Conservation (phyloP, 768 basidiomycete species). For the Leccinellum luteum region DNA sequence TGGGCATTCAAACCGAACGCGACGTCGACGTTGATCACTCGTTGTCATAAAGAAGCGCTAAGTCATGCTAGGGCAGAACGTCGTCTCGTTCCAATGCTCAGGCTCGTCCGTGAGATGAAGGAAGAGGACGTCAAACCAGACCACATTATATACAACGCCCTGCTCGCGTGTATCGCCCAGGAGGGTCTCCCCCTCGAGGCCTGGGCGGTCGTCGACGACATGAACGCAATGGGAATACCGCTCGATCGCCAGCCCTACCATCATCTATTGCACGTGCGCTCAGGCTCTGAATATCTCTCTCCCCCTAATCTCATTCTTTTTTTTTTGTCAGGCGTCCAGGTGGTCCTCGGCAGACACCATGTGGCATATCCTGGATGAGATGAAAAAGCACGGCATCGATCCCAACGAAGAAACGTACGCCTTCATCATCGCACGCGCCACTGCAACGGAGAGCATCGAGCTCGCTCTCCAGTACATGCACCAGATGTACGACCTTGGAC, state of each 20-base stretch:
- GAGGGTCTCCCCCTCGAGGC: constrained; percentile 49
- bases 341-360: constrained; percentile 36
- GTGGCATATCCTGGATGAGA: constrained; percentile 51
- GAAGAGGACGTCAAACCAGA: constrained; percentile 49
- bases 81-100: constrained; percentile 41
- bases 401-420: constrained; percentile 56
- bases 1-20: constrained; percentile 29
- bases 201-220: constrained; percentile 68
- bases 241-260: constrained; percentile 56
- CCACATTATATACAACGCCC: constrained; percentile 50
- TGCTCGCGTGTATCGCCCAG: constrained; percentile 49
- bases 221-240: constrained; percentile 48
- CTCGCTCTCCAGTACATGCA: constrained; percentile 58
- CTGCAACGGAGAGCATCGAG: constrained; percentile 55
- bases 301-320: constrained; percentile 19
- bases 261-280: constrained; percentile 55
- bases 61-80: constrained; percentile 34
- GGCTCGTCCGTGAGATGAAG: constrained; percentile 59
- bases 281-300: neutral
- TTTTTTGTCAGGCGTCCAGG: constrained; percentile 43
- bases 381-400: constrained; percentile 47
- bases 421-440: constrained; percentile 48
- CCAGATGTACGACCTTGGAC: constrained; percentile 50
- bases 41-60: constrained; percentile 33
- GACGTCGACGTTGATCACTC: constrained; percentile 23